Evolutionary conservation across 306 rosid species (phyloP).

Genomic region (Vigna mungo): DNA sequence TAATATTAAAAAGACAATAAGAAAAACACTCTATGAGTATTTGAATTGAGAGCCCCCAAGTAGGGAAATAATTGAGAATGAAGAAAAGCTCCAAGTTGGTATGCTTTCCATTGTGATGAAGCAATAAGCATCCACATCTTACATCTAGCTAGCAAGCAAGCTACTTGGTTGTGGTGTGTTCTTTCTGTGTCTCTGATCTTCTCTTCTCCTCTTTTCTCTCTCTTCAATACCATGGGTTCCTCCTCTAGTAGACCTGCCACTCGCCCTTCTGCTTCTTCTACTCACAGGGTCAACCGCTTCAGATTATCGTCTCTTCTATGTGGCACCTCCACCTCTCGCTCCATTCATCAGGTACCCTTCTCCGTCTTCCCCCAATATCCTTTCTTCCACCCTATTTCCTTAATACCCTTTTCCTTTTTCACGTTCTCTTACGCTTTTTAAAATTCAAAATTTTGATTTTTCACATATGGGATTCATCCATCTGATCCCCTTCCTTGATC

Average conservation of each 20-base stretch:
- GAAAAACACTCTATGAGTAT: background rate
- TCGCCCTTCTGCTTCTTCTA: slow-evolving; percentile 62
- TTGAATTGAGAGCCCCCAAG: slow-evolving; percentile 41
- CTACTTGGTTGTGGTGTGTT: background rate
- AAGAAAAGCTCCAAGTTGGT: slow-evolving; percentile 50
- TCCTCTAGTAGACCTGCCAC: slow-evolving; percentile 66
- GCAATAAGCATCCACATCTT: slow-evolving; percentile 40
- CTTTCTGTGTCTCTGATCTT: background rate
- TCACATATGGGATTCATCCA: slow-evolving; percentile 40
- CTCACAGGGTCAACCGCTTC: slow-evolving; percentile 72
- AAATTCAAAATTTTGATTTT: slow-evolving; percentile 28
- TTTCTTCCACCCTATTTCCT: background rate
- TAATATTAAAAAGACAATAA: background rate
- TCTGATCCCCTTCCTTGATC: slow-evolving; percentile 33
- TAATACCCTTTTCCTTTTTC: slow-evolving; percentile 41
- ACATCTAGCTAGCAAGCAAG: background rate
- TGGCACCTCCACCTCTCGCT: slow-evolving; percentile 76
- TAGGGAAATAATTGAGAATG: slow-evolving; percentile 48
- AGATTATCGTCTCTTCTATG: slow-evolving; percentile 70
- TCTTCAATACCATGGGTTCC: slow-evolving; percentile 70
- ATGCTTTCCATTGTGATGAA: slow-evolving; percentile 54
- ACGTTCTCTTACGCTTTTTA: slow-evolving; percentile 6
- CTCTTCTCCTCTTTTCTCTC: background rate
- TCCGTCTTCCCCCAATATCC: background rate
- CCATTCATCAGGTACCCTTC: slow-evolving; percentile 61